Percentiles rank a stretch among this genome's conserved stretches.
phyloP scores from a whole-genome alignment of 345 rosid genomes.

The Capsella bursapastoris region DNA sequence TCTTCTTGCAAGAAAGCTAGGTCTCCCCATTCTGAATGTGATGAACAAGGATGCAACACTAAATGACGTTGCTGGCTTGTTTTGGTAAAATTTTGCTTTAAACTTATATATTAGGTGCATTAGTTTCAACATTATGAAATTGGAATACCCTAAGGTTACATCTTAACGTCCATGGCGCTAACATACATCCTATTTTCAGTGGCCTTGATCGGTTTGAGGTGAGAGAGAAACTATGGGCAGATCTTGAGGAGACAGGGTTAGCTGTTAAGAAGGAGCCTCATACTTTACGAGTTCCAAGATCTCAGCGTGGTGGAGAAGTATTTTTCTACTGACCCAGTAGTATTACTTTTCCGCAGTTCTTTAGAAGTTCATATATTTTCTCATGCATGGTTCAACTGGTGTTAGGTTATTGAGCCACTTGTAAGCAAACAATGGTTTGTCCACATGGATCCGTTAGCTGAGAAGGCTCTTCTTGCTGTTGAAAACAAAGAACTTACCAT shows the following conservation, averaged over 20 bases:
- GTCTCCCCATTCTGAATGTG: slow-evolving; percentile 94
- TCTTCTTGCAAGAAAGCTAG: slow-evolving; percentile 93
- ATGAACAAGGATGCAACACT: slow-evolving; percentile 98
- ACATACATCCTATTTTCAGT: slow-evolving; percentile 48
- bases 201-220: slow-evolving; percentile 96
- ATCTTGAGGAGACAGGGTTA: slow-evolving; percentile 90
- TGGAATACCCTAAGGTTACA: slow-evolving; percentile 26
- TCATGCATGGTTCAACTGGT: slow-evolving; percentile 34
- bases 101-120: slow-evolving; percentile 29
- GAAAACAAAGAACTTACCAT: slow-evolving; percentile 75
- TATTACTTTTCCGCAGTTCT: slow-evolving; percentile 23
- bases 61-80: slow-evolving; percentile 94
- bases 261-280: slow-evolving; percentile 85
- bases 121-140: slow-evolving; percentile 5
- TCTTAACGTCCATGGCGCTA: slow-evolving; percentile 28
- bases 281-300: slow-evolving; percentile 84
- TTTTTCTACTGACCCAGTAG: slow-evolving; percentile 33
- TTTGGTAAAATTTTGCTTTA: slow-evolving; percentile 55
- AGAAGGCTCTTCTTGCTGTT: slow-evolving; percentile 92
- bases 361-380: slow-evolving; percentile 22
- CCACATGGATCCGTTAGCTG: slow-evolving; percentile 92
- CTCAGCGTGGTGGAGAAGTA: slow-evolving; percentile 99
- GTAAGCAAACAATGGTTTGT: slow-evolving; percentile 99
- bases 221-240: slow-evolving; percentile 89
- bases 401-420: slow-evolving; percentile 89